Percentiles rank a stretch among this genome's conserved stretches.
Evolutionary conservation across 495 filamentous ascomycete species (phyloP).

Genomic region (Astrocystis sublimbata): DNA sequence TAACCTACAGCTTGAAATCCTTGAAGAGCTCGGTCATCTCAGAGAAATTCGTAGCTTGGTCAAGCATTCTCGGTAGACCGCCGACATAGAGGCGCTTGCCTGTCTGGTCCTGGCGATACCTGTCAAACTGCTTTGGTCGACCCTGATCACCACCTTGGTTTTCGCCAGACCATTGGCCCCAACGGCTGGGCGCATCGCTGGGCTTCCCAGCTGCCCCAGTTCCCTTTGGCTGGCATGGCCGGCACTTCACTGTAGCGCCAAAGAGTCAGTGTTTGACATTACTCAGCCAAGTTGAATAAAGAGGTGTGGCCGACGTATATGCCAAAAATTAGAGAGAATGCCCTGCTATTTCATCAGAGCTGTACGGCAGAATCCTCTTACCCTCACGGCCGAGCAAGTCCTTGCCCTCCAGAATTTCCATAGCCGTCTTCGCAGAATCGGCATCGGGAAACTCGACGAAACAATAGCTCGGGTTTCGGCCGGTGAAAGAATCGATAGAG

Average conservation of each 20-base stretch:
- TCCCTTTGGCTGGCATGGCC: constrained; percentile 56
- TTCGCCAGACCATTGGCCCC: constrained; percentile 41
- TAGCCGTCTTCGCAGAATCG: constrained; percentile 59
- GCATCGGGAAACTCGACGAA: constrained; percentile 63
- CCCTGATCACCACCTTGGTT: constrained; percentile 15
- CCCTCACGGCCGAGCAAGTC: constrained; percentile 52
- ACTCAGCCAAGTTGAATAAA: neutral
- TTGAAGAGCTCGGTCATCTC: constrained; percentile 62
- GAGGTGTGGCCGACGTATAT: neutral
- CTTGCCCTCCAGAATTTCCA: constrained; percentile 54
- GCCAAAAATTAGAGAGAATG: neutral
- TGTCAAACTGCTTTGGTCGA: constrained; percentile 8
- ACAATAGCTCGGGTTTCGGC: constrained; percentile 70
- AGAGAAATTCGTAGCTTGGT: constrained; percentile 52
- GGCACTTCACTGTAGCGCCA: constrained; percentile 52
- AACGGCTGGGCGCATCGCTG: constrained; percentile 31
- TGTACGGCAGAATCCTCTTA: neutral
- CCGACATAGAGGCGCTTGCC: constrained; percentile 64
- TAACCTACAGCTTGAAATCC: constrained; percentile 52
- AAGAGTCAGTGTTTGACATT: neutral
- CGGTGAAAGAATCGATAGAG: constrained; percentile 66
- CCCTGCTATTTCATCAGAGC: neutral
- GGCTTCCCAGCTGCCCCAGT: constrained; percentile 19
- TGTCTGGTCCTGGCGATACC: constrained; percentile 23
- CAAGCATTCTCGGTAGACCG: constrained; percentile 59